These are phyloP conservation scores for Penicillium parvum DNA, from an alignment of 495 filamentous ascomycete genomes.

Conservation along the genomic window DNA sequence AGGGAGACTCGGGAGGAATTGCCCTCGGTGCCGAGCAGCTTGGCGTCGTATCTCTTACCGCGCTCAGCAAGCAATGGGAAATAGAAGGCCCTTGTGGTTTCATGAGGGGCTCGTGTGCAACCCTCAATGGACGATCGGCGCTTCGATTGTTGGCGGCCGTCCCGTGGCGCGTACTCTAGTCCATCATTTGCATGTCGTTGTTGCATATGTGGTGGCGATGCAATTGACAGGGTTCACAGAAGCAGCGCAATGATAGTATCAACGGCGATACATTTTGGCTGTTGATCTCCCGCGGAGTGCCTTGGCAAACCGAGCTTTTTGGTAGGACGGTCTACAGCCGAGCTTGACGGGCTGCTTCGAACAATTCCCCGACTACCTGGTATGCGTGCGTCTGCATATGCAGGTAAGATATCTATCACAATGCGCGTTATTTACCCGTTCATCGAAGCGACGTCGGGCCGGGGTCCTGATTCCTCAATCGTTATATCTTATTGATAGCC, in stretches of 20 bases:
- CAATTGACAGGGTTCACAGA: neutral
- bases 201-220: neutral
- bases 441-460: neutral
- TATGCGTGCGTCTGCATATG: constrained; percentile 2
- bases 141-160: too few species aligned
- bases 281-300: constrained; percentile 14
- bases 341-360: neutral
- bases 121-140: neutral
- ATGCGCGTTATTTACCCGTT: neutral
- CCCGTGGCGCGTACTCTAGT: too few species aligned
- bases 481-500: neutral
- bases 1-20: constrained; percentile 19
- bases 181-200: neutral
- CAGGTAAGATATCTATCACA: constrained; percentile 6
- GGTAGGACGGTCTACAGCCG: neutral
- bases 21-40: constrained; percentile 13
- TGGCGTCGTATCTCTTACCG: constrained; percentile 13
- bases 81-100: neutral
- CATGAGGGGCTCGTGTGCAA: neutral
- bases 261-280: neutral
- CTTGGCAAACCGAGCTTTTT: constrained; percentile 19
- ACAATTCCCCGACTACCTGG: neutral
- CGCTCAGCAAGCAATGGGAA: constrained; percentile 1
- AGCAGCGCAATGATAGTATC: neutral
- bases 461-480: neutral